Base-by-base conservation (phyloP, 177 flowering plant species). In the Vitis hybrid region DNA sequence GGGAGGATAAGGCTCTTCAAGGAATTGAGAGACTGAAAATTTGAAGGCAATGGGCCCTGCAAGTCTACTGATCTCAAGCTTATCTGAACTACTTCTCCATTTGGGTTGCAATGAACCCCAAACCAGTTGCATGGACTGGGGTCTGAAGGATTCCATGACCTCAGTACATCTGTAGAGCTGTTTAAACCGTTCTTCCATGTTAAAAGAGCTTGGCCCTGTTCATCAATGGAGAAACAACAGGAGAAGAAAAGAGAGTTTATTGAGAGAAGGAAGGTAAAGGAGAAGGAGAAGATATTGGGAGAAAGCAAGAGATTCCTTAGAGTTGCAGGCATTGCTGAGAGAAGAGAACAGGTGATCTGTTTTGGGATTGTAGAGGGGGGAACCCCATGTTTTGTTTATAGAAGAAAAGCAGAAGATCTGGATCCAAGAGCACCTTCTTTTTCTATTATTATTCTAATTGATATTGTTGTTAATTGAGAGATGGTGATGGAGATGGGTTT, bases 351-450 rank as follows among this genome's bases (percentile, higher is more conserved):
- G 81, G 10, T 78, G 86, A 74, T 83, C 82, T 80, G 86, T 80
- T 84, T 88, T 81, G 95, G 94, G 94, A 89, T 89, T 90, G 93
- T 78, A 52, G 88, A 89, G 86, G 88, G 91, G 71, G 87, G 84
- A 90, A 87, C 84, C 88, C 97, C 92, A 92, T 90, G 92, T 90
- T 90, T 94, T 92, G 93, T 94, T 88, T 94, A 92, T 92, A 94
- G 89, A 78, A 84, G 76, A 78, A 84, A 85, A 83, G 77, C 74
- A 82, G 84, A 79, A 83, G 90, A 86, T 90, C 90, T 86, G 82
- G 98, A 93, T 90, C 94, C 83, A 81, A 82, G 74, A 75, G 66
- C 82, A 73, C 78, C 75, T 81, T 79, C 74, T 74, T 61, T 76
- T 76, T 75, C 75, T 81, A 69, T 76, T 84, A 76, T 81, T 83